A percentile compares a stretch with the other conserved stretches of the same genome.
These are phyloP conservation scores for Prunus dulcis DNA, from an alignment of 306 rosid genomes.

Conservation along the genomic window DNA sequence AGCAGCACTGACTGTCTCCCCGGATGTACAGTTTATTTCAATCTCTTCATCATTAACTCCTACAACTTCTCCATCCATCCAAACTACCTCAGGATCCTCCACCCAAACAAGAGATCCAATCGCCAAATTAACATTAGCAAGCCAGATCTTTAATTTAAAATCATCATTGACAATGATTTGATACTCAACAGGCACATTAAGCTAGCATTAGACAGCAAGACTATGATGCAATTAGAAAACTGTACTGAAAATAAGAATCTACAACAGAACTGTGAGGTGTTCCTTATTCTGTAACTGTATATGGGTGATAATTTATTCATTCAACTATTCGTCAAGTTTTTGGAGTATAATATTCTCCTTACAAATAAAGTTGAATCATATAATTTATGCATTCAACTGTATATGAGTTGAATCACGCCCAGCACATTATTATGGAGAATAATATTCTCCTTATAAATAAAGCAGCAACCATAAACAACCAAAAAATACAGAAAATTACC, in stretches of 20 bases:
- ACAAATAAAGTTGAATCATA: too few species aligned
- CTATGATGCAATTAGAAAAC: background rate
- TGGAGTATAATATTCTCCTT: background rate
- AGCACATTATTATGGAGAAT: too few species aligned
- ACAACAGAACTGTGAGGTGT: background rate
- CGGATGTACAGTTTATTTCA: constrained; percentile 47
- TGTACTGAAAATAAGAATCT: background rate
- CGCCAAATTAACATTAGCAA: constrained; percentile 36
- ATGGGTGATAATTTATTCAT: background rate
- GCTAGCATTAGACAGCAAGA: background rate
- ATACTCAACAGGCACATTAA: background rate
- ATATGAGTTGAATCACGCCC: too few species aligned
- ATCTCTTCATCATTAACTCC: constrained; percentile 47
- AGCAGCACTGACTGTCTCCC: constrained; percentile 50
- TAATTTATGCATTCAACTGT: too few species aligned
- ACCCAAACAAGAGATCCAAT: constrained; percentile 75
- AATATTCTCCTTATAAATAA: too few species aligned
- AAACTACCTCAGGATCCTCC: constrained; percentile 70
- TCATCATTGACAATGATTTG: constrained; percentile 3
- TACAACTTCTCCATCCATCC: constrained; percentile 81
- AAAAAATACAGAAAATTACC: too few species aligned
- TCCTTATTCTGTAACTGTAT: background rate
- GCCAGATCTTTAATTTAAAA: constrained; percentile 1
- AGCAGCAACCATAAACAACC: too few species aligned
- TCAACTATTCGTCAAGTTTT: background rate